A percentile compares a stretch with the other conserved stretches of the same genome.
Conservation (phyloP, 371 early-diverging fungal species). For the Haplosporangium sp. region DNA sequence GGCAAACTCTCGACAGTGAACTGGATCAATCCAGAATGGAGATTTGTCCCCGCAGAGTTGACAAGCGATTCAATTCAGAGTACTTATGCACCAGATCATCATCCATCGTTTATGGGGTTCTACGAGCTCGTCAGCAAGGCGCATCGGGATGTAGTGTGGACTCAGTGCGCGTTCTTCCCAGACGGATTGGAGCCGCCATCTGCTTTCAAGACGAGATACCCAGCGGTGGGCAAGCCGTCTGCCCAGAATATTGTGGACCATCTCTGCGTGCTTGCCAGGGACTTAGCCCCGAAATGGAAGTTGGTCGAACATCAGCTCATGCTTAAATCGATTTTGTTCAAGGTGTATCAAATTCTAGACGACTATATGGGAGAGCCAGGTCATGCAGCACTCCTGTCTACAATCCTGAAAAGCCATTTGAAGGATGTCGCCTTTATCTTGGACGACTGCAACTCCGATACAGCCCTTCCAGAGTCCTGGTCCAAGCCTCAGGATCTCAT, state of each 20-base stretch:
- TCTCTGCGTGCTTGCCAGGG: conserved; percentile 1
- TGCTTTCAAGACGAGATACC: conserved; percentile 1
- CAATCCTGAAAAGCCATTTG: not conserved
- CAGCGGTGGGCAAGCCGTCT: not conserved
- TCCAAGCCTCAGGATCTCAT: conserved; percentile 15
- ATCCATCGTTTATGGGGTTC: conserved; percentile 14
- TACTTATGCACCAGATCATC: not conserved
- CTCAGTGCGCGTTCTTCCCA: conserved; percentile 28
- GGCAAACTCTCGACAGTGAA: not conserved
- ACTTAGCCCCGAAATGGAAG: conserved; percentile 11
- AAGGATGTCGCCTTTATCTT: conserved; percentile 13
- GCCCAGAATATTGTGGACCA: conserved; percentile 11
- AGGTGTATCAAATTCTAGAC: conserved; percentile 11
- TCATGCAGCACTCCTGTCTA: not conserved
- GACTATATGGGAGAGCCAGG: no score
- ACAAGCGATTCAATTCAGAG: not conserved
- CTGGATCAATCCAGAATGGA: conserved; percentile 25
- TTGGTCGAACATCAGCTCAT: not conserved
- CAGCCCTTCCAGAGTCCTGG: conserved; percentile 3
- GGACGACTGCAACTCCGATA: conserved; percentile 2
- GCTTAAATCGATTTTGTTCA: conserved; percentile 1
- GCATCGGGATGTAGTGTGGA: conserved; percentile 17
- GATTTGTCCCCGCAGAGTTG: conserved; percentile 14
- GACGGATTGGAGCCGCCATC: conserved; percentile 7
- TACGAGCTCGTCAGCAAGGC: not conserved